Conservation (phyloP, 805 yeast genomes). For the Barnettozyma sp. region DNA sequence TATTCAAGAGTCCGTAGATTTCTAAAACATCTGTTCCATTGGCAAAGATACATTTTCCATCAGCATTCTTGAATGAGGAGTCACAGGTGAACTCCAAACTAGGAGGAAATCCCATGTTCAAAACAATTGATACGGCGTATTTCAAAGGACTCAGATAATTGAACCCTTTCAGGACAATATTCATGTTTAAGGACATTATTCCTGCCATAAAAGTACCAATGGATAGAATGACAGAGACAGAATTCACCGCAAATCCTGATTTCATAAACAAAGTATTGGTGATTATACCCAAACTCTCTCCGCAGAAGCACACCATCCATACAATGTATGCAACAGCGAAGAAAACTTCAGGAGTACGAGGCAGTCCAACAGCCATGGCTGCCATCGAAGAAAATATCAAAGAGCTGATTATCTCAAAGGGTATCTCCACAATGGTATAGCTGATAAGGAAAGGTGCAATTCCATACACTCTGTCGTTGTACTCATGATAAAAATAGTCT, state of each 20-base stretch:
- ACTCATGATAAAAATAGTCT: slow-evolving; percentile 73
- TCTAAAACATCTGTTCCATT: slow-evolving; percentile 52
- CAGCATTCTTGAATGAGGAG: slow-evolving; percentile 24
- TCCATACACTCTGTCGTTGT: slow-evolving; percentile 66
- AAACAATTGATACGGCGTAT: slow-evolving; percentile 53
- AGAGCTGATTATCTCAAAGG: slow-evolving; percentile 57
- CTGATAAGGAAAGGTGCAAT: slow-evolving; percentile 56
- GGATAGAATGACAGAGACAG: slow-evolving; percentile 58
- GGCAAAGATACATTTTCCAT: slow-evolving; percentile 40
- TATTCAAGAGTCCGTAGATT: slow-evolving; percentile 32
- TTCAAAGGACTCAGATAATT: slow-evolving; percentile 76
- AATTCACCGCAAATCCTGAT: slow-evolving; percentile 73
- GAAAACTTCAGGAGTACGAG: slow-evolving; percentile 57
- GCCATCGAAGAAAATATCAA: slow-evolving; percentile 53
- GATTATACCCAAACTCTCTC: slow-evolving; percentile 79
- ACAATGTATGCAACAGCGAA: slow-evolving; percentile 55
- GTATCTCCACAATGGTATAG: slow-evolving; percentile 56
- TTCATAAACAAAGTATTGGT: slow-evolving; percentile 68
- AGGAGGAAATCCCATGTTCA: slow-evolving; percentile 44
- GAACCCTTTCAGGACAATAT: slow-evolving; percentile 56
- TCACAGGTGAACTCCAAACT: slow-evolving; percentile 47
- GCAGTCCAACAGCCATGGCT: slow-evolving; percentile 68
- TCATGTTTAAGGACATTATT: slow-evolving; percentile 72
- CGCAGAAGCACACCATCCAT: slow-evolving; percentile 56
- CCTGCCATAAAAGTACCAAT: slow-evolving; percentile 83